Evolutionary conservation across 306 rosid genomes (phyloP).

Genomic region (Sindora glabra): DNA sequence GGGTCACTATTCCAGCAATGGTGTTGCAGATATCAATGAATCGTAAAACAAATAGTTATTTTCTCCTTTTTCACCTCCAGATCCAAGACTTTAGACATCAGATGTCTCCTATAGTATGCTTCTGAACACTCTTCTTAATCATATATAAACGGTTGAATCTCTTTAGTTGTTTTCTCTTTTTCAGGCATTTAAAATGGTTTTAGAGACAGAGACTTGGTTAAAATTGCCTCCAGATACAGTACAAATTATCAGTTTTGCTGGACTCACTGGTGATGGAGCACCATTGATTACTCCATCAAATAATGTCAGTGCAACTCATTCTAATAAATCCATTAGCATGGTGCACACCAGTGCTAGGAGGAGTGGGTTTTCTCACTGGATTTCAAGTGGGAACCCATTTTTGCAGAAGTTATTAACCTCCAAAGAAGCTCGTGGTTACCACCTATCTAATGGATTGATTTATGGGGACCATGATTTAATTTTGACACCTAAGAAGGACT

Average conservation of each 20-base stretch:
- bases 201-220: constrained; percentile 87
- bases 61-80: neutral
- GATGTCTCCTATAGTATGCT: too few species aligned
- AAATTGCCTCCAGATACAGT: constrained; percentile 73
- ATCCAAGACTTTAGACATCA: too few species aligned
- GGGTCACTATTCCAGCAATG: neutral
- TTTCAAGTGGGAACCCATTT: constrained; percentile 77
- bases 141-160: constrained; percentile 1
- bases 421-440: constrained; percentile 45
- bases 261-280: constrained; percentile 95
- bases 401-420: constrained; percentile 38
- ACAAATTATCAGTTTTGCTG: constrained; percentile 86
- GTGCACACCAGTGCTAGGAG: constrained; percentile 39
- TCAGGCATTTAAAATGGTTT: constrained; percentile 94
- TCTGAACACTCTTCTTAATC: constrained; percentile 3
- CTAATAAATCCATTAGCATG: constrained; percentile 42
- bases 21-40: constrained; percentile 5
- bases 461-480: constrained; percentile 55
- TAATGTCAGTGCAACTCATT: constrained; percentile 30
- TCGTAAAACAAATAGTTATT: neutral
- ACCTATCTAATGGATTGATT: constrained; percentile 40
- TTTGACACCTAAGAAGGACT: constrained; percentile 44
- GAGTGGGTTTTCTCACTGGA: constrained; percentile 75
- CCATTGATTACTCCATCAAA: constrained; percentile 63
- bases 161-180: constrained; percentile 14